Percentiles rank a stretch among this genome's conserved stretches.
These are phyloP conservation scores for Coniferiporia sulphurascens DNA, from an alignment of 1,284 basidiomycete genomes.

Conservation along the genomic window DNA sequence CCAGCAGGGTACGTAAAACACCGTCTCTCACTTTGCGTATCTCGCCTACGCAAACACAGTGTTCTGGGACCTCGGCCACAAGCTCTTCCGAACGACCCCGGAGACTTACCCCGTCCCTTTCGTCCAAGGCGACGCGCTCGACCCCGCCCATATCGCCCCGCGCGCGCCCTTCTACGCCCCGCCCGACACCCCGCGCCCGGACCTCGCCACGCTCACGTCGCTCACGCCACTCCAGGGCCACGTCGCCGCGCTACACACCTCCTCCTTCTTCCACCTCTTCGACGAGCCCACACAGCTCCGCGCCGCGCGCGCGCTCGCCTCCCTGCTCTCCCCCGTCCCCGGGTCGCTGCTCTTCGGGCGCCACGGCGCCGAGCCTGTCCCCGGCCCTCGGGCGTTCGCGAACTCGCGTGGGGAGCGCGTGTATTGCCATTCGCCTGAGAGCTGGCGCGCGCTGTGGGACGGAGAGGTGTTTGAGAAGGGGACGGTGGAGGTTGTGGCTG, in stretches of 20 bases:
- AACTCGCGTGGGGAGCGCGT: conserved; percentile 2
- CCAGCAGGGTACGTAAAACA: conserved; percentile 13
- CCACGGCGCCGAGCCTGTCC: conserved; percentile 26
- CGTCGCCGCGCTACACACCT: conserved; percentile 43
- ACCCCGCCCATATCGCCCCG: conserved; percentile 29
- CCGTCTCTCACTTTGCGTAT: neutral
- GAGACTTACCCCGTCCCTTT: conserved; percentile 23
- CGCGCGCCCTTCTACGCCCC: conserved; percentile 26
- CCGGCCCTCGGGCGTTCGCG: conserved; percentile 22
- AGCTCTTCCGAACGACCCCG: conserved; percentile 22
- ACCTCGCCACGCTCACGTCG: conserved; percentile 29
- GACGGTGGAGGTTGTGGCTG: conserved; percentile 12
- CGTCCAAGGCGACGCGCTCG: conserved; percentile 23
- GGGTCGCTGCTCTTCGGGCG: conserved; percentile 36
- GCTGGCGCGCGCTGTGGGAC: conserved; percentile 19
- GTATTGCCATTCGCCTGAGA: conserved; percentile 16
- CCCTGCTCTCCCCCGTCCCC: conserved; percentile 34
- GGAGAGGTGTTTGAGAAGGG: conserved; percentile 15
- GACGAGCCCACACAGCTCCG: conserved; percentile 36
- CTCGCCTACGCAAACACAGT: conserved; percentile 3
- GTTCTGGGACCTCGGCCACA: conserved; percentile 25
- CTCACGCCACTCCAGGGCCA: conserved; percentile 43
- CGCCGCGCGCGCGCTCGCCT: conserved; percentile 36
- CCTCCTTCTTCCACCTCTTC: conserved; percentile 51
- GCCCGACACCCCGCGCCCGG: conserved; percentile 26